These are phyloP conservation scores for Claviceps quebecensis DNA, from an alignment of 2,329 filamentous ascomycete genomes.

Conservation along the genomic window DNA sequence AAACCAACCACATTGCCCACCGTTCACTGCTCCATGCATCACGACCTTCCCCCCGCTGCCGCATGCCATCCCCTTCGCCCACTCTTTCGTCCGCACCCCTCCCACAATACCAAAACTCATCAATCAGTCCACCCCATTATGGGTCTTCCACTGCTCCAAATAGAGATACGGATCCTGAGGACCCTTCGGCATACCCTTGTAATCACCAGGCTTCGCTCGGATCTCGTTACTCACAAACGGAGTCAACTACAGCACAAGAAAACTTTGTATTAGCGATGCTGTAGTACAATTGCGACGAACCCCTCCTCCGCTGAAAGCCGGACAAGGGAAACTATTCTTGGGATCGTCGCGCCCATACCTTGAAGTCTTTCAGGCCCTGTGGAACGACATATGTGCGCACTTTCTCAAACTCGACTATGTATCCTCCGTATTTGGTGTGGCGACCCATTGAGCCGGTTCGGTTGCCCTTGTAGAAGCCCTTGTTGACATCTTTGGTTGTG, in stretches of 20 bases:
- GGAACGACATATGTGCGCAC: conserved; percentile 86
- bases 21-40: neutral
- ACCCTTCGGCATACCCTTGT: conserved; percentile 37
- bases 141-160: conserved; percentile 51
- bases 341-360: conserved; percentile 33
- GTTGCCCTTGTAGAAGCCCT: conserved; percentile 96
- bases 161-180: conserved; percentile 49
- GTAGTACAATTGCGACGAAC: too few relatives aligned
- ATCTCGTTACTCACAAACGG: conserved; percentile 61
- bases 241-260: conserved; percentile 44
- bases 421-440: conserved; percentile 74
- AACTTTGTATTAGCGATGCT: conserved; percentile 8
- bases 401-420: conserved; percentile 70
- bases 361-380: conserved; percentile 48
- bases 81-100: neutral
- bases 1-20: neutral
- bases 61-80: neutral
- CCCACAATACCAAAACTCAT: conserved; percentile 10
- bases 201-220: conserved; percentile 36
- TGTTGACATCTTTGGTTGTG: conserved; percentile 84
- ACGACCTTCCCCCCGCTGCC: neutral
- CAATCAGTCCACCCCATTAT: conserved; percentile 44
- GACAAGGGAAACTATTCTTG: too few relatives aligned
- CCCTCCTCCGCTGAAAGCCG: too few relatives aligned
- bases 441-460: conserved; percentile 74